Evolutionary conservation across 176 grass and related monocot genomes (phyloP).

Genomic region (Thalia dealbata): DNA sequence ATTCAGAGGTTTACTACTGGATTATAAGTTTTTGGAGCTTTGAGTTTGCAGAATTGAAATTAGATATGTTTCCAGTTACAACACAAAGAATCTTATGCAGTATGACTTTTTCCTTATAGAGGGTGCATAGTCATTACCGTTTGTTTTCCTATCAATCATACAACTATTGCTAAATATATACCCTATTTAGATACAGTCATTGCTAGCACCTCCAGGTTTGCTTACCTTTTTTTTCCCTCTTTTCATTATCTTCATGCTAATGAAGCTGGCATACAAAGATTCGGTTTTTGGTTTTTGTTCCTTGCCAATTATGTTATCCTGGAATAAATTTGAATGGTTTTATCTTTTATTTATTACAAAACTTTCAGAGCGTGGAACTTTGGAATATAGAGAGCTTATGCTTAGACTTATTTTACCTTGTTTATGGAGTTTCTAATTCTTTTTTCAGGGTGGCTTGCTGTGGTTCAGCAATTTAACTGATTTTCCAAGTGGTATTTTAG

Average conservation of each 20-base stretch:
- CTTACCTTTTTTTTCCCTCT: background rate
- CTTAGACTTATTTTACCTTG: background rate
- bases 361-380: background rate
- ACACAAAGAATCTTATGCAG: too few species aligned
- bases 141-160: background rate
- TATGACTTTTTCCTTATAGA: too few species aligned
- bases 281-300: background rate
- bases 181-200: background rate
- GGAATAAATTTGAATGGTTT: background rate
- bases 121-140: background rate
- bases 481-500: slow-evolving; percentile 57
- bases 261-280: background rate
- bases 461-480: slow-evolving; percentile 82
- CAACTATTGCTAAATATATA: background rate
- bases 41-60: too few species aligned
- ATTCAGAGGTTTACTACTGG: too few species aligned
- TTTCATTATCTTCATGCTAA: background rate
- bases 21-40: too few species aligned
- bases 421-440: slow-evolving; percentile 12
- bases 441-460: slow-evolving; percentile 54
- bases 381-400: background rate
- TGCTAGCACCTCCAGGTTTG: background rate
- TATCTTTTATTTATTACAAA: background rate
- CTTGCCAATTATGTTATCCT: background rate
- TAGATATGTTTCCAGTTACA: too few species aligned